Conservation (phyloP, 176 grass and related monocot genomes). For the Bolboschoenus planiculmis region DNA sequence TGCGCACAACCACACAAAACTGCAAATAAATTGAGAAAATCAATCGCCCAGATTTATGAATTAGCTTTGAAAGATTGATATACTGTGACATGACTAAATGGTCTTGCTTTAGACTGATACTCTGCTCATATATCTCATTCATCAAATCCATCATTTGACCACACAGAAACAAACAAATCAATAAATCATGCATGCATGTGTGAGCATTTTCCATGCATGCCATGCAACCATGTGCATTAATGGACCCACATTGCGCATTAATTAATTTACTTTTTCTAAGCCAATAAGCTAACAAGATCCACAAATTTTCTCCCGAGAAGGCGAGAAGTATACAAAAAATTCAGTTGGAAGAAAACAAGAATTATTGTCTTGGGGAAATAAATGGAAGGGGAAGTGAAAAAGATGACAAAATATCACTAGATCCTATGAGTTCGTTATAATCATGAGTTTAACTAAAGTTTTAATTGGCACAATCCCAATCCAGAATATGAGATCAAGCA, state of each 20-base stretch:
- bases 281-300: not conserved
- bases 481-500: not conserved
- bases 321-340: not conserved
- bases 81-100: constrained; percentile 16
- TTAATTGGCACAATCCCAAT: not conserved
- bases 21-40: not conserved
- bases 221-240: not conserved
- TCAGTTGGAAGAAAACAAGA: not conserved
- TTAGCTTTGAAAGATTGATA: not conserved
- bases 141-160: constrained; percentile 16
- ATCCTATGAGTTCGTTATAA: constrained; percentile 13
- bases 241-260: not conserved
- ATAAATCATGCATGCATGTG: not conserved
- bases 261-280: not conserved
- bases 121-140: not conserved
- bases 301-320: not conserved
- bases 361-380: not conserved
- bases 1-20: not conserved
- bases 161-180: not conserved
- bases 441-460: not conserved
- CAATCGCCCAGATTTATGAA: not conserved
- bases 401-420: not conserved
- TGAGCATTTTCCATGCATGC: not conserved
- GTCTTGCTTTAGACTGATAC: too few relatives aligned
- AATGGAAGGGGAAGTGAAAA: not conserved